These are phyloP conservation scores for Pseudopithomyces chartarum DNA, from an alignment of 2,329 filamentous ascomycete species.

Conservation along the genomic window DNA sequence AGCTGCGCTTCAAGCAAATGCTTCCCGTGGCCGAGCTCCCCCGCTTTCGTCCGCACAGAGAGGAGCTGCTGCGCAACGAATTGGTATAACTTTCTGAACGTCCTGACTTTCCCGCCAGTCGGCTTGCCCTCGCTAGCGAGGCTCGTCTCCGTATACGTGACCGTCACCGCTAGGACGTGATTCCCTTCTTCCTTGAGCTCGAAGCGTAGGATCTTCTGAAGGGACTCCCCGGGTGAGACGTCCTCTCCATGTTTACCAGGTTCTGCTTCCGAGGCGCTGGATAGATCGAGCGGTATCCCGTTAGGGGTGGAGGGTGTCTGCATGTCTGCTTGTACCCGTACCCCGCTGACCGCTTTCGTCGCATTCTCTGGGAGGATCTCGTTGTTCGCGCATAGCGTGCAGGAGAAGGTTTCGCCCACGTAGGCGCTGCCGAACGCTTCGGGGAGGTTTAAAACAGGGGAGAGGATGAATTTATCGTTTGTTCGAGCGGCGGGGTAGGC, in stretches of 20 bases:
- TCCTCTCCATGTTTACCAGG: conserved; percentile 18
- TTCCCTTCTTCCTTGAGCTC: conserved; percentile 93
- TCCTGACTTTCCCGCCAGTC: conserved; percentile 69
- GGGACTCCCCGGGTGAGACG: conserved; percentile 65
- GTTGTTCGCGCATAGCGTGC: conserved; percentile 95
- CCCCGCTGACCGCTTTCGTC: conserved; percentile 66
- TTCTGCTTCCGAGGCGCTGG: conserved; percentile 32
- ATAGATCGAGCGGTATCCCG: conserved; percentile 62
- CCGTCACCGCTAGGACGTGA: conserved; percentile 89
- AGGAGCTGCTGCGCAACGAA: conserved; percentile 91
- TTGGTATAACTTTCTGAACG: conserved; percentile 94
- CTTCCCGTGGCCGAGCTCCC: conserved; percentile 58
- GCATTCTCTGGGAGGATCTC: conserved; percentile 59
- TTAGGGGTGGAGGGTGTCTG: conserved; percentile 80
- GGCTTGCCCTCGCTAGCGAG: conserved; percentile 53
- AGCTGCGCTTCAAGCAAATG: conserved; percentile 93
- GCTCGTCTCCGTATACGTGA: conserved; percentile 90
- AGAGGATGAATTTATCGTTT: conserved; percentile 60
- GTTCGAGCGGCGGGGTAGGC: conserved; percentile 66
- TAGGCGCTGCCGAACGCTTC: conserved; percentile 93
- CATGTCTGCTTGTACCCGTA: conserved; percentile 89
- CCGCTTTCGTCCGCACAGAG: conserved; percentile 88
- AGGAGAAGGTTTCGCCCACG: conserved; percentile 93
- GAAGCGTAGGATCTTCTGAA: conserved; percentile 83
- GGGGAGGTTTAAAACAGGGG: conserved; percentile 76